Evolutionary conservation across 257 asterid genomes (phyloP).

Genomic region (Haberlea rhodopensis): DNA sequence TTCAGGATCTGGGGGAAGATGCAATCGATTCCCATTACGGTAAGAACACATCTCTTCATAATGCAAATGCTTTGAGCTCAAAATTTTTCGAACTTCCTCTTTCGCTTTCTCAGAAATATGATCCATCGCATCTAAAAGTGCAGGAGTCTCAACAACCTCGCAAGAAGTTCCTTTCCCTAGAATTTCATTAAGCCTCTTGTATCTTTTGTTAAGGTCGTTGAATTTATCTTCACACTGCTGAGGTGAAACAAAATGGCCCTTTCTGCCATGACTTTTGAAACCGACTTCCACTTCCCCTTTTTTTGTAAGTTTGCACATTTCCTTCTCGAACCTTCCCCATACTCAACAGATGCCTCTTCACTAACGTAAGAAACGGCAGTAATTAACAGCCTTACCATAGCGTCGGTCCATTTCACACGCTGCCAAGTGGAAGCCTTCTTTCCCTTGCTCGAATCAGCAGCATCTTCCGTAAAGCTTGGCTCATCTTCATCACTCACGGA

Average conservation of each 20-base stretch:
- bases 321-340: conserved; percentile 41
- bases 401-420: no score
- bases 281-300: no score
- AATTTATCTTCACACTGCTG: conserved; percentile 68
- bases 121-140: conserved; percentile 40
- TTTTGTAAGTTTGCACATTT: no score
- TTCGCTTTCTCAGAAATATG: conserved; percentile 48
- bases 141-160: conserved; percentile 53
- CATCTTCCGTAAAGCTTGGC: no score
- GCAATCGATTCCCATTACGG: no score
- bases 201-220: conserved; percentile 55
- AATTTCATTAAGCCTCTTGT: conserved; percentile 55
- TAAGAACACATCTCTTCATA: conserved; percentile 64
- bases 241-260: conserved; percentile 62
- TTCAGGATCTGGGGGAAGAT: no score
- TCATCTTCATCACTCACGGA: no score
- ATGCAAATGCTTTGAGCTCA: conserved; percentile 56
- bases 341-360: conserved; percentile 54
- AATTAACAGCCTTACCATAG: no score
- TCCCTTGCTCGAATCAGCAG: no score
- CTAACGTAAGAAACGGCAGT: conserved; percentile 76
- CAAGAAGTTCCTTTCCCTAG: conserved; percentile 57
- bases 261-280: no score
- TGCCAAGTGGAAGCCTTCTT: no score
- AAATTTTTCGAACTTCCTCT: no score